Evolutionary conservation across 306 rosid genomes (phyloP).

Genomic region (Vigna mungo): DNA sequence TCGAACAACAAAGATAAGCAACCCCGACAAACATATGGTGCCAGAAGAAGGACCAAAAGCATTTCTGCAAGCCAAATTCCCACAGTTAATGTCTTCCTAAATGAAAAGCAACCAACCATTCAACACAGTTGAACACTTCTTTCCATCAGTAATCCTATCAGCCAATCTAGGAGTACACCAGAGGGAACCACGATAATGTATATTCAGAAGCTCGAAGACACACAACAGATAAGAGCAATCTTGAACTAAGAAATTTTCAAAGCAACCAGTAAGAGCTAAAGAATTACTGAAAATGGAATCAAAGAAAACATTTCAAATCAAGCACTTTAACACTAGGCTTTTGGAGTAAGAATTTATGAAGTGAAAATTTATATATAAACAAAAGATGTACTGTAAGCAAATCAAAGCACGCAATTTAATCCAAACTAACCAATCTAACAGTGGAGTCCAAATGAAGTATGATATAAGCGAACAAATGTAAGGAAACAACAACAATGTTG

Average conservation of each 20-base stretch:
- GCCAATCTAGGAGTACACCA: conserved; percentile 34
- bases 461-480: conserved; percentile 19
- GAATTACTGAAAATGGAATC: not conserved
- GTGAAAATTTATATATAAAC: conserved; percentile 1
- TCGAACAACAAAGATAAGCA: conserved; percentile 74
- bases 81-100: conserved; percentile 45
- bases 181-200: conserved; percentile 15
- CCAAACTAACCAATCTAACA: not conserved
- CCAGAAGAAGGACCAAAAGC: conserved; percentile 93
- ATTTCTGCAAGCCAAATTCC: conserved; percentile 69
- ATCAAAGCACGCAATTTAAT: not conserved
- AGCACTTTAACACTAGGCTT: conserved; percentile 27
- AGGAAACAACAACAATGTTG: conserved; percentile 32
- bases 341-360: not conserved
- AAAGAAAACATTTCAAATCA: conserved; percentile 31
- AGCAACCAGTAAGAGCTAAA: conserved; percentile 30
- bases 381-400: conserved; percentile 6
- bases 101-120: conserved; percentile 39
- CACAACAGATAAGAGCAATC: not conserved
- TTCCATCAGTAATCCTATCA: too few relatives aligned
- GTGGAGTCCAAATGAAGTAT: not conserved
- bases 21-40: conserved; percentile 89
- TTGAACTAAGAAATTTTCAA: conserved; percentile 12
- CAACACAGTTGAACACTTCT: not conserved
- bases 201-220: conserved; percentile 31